A percentile compares a stretch with the other conserved stretches of the same genome.
Conservation (phyloP, 352 stramenopile species). For the Phytophthora ramorum region DNA sequence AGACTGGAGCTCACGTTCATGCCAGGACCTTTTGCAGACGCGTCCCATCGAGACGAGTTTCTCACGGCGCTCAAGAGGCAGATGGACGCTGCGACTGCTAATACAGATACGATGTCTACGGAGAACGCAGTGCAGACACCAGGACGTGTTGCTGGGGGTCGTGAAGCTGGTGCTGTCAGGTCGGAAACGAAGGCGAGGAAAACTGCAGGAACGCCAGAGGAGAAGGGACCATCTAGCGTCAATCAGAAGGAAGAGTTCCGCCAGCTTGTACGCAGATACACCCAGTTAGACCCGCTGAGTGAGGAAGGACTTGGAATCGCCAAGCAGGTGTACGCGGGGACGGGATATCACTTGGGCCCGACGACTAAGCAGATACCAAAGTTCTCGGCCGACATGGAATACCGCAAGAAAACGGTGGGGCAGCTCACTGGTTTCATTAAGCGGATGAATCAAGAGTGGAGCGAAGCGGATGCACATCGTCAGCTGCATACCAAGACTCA, state of each 20-base stretch:
- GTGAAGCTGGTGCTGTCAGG: not conserved
- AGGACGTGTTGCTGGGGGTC: not conserved
- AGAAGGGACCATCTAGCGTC: not conserved
- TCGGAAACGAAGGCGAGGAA: not conserved
- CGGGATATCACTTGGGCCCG: constrained; percentile 57
- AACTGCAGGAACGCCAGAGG: not conserved
- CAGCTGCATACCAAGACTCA: constrained; percentile 44
- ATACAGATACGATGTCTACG: not conserved
- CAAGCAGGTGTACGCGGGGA: constrained; percentile 48
- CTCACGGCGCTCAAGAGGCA: constrained; percentile 35
- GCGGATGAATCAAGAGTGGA: constrained; percentile 63
- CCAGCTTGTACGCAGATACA: constrained; percentile 52
- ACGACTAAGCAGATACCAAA: constrained; percentile 35
- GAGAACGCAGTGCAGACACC: not conserved
- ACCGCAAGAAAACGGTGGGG: constrained; percentile 52
- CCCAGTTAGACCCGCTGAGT: constrained; percentile 43
- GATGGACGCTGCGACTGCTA: constrained; percentile 2
- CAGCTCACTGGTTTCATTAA: constrained; percentile 49
- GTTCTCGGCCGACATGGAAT: constrained; percentile 47
- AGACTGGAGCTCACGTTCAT: constrained; percentile 72
- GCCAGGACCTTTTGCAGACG: constrained; percentile 36
- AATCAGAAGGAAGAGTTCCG: constrained; percentile 32
- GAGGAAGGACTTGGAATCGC: constrained; percentile 53
- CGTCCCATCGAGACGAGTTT: constrained; percentile 54
- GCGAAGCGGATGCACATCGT: constrained; percentile 46